A percentile compares a stretch with the other conserved stretches of the same genome.
These are phyloP conservation scores for Anisodus tanguticus DNA, from an alignment of 257 asterid genomes.

Conservation along the genomic window DNA sequence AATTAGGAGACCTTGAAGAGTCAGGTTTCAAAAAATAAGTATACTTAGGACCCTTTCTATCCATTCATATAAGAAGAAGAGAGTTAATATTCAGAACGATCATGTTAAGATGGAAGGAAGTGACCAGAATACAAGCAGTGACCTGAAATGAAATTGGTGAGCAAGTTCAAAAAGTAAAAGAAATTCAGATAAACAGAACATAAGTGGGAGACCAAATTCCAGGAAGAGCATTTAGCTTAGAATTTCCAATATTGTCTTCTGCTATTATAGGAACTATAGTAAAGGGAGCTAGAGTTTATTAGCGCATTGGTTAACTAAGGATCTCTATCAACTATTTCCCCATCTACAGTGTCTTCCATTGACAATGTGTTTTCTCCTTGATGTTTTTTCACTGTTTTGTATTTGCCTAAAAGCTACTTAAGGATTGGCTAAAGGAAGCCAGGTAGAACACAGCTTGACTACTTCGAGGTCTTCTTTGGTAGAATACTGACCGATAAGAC, in stretches of 20 bases:
- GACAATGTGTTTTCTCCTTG: slow-evolving; percentile 9
- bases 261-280: neutral
- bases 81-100: neutral
- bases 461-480: neutral
- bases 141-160: slow-evolving; percentile 8
- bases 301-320: neutral
- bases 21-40: neutral
- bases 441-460: slow-evolving; percentile 12
- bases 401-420: slow-evolving; percentile 22
- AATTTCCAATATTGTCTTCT: neutral
- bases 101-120: neutral
- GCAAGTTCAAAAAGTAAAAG: neutral
- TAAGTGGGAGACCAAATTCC: neutral
- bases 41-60: neutral
- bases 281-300: slow-evolving; percentile 18
- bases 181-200: neutral
- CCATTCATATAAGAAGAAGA: neutral
- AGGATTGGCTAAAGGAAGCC: slow-evolving; percentile 18
- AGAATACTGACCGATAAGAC: neutral
- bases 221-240: neutral
- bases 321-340: slow-evolving; percentile 17
- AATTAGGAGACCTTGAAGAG: neutral
- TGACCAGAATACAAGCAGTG: slow-evolving; percentile 3
- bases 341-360: neutral
- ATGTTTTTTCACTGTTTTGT: slow-evolving; percentile 8